Evolutionary conservation across 106 monocot genomes (phyloP), one percentile per base, ranked within the genome.

Genomic region (Xerophyta viscosa): DNA sequence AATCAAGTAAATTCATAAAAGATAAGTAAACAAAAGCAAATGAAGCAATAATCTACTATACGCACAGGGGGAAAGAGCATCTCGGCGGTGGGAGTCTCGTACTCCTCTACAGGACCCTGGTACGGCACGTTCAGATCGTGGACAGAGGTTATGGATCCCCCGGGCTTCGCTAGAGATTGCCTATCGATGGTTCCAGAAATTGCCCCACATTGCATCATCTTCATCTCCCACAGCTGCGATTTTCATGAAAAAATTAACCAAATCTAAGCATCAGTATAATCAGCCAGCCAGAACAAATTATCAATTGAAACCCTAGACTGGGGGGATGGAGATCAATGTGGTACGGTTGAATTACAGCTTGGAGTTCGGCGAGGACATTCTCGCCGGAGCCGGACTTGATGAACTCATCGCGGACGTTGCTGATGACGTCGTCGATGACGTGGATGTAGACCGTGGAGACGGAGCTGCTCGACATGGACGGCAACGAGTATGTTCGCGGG

Each of bases 1-100:
- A n/a, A n/a, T n/a, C n/a, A n/a, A n/a, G n/a, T n/a, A n/a, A n/a
- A n/a, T n/a, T n/a, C n/a, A n/a, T n/a, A n/a, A n/a, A 39, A 57
- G 18, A 30, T 9, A n/a, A 63, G 21, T 39, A 5, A 0, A 9
- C n/a, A 31, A 17, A 31, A n/a, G 0, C 27, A 27, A 8, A 24
- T 1, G 11, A 2, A 50, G 2, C 0, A 54, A 21, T 29, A 9
- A n/a, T n/a, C n/a, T n/a, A n/a, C 8, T 41, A 24, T 41, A 41
- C 12, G 61, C 29, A 98, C 96, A 55, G 96, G 96, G 8, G 96
- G 96, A 45, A 98, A 98, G 31, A 98, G 89, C 88, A 98, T 98
- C 60, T 98, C 96, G 0, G 96, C 96, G 0, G 96, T 98, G 0
- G 96, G 96, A n/a, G 96, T 98, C 71, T 85, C 96, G 28, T 89